phyloP scores from a whole-genome alignment of 1,284 basidiomycete genomes.

The Thelephora terrestris region DNA sequence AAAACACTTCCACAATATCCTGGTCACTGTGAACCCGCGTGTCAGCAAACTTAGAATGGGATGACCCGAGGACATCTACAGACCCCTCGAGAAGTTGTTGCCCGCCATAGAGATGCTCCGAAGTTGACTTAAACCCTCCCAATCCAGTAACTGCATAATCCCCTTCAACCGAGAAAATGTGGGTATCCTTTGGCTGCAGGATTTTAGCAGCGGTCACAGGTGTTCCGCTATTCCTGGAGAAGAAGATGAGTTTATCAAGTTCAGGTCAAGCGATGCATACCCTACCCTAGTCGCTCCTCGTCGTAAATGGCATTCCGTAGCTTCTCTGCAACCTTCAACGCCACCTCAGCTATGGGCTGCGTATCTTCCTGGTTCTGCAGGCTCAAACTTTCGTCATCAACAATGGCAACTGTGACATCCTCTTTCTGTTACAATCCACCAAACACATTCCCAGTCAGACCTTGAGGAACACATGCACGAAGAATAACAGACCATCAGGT shows the following conservation, averaged over 20 bases:
- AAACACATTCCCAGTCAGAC: slow-evolving; percentile 2
- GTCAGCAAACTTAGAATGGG: neutral
- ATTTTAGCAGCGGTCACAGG: slow-evolving; percentile 44
- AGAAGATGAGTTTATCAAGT: neutral
- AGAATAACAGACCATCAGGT: slow-evolving; percentile 35
- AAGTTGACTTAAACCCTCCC: slow-evolving; percentile 37
- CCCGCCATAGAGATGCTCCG: slow-evolving; percentile 50
- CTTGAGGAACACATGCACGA: slow-evolving; percentile 1
- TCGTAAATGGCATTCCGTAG: slow-evolving; percentile 10
- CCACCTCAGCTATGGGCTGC: slow-evolving; percentile 2
- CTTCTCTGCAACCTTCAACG: slow-evolving; percentile 10
- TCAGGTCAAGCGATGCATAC: neutral
- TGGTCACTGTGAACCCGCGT: slow-evolving; percentile 33
- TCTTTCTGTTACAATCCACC: slow-evolving; percentile 18
- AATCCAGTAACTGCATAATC: slow-evolving; percentile 35
- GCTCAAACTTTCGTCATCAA: slow-evolving; percentile 8
- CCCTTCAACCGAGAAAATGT: slow-evolving; percentile 33
- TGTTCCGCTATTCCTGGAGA: neutral
- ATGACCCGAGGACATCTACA: slow-evolving; percentile 10
- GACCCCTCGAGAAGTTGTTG: slow-evolving; percentile 45
- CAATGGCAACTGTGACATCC: slow-evolving; percentile 16
- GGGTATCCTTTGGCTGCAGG: slow-evolving; percentile 51
- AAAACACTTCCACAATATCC: slow-evolving; percentile 61
- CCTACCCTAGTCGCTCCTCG: slow-evolving; percentile 9
- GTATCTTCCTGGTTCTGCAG: slow-evolving; percentile 4